Percentiles rank a stretch among this genome's conserved stretches.
phyloP scores from a whole-genome alignment of 768 basidiomycete species.

The Pleurotus salmoneostramineus region DNA sequence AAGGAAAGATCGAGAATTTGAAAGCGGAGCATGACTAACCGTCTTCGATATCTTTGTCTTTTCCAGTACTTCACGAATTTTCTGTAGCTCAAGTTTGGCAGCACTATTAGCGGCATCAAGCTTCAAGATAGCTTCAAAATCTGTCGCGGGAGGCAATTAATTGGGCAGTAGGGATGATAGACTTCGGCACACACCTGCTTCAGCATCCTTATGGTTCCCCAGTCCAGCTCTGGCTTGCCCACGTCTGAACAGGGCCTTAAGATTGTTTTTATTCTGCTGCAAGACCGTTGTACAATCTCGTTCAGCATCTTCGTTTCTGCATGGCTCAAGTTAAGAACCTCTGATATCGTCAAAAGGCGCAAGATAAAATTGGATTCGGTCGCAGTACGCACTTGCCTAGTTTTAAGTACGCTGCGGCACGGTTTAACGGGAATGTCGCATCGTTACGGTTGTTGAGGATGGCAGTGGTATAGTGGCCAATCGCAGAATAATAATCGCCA shows the following conservation, averaged over 20 bases:
- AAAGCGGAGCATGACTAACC: background rate
- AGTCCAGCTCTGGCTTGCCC: constrained; percentile 66
- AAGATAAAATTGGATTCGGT: constrained; percentile 8
- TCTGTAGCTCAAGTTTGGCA: constrained; percentile 59
- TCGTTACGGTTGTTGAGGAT: constrained; percentile 68
- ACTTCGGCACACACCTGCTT: constrained; percentile 43
- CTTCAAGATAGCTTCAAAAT: constrained; percentile 52
- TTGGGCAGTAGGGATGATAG: background rate
- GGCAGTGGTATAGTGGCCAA: constrained; percentile 86
- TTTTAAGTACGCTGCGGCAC: constrained; percentile 91
- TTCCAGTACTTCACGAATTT: constrained; percentile 37
- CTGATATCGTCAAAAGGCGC: constrained; percentile 10
- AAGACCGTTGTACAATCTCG: constrained; percentile 74
- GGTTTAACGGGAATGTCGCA: constrained; percentile 79
- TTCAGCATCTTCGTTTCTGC: constrained; percentile 75
- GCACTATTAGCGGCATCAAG: constrained; percentile 64
- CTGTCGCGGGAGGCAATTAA: constrained; percentile 29
- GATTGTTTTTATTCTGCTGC: constrained; percentile 49
- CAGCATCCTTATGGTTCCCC: constrained; percentile 53
- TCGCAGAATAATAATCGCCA: constrained; percentile 71
- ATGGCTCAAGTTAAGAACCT: background rate
- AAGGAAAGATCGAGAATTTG: background rate
- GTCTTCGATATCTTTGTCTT: constrained; percentile 30
- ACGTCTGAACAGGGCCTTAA: constrained; percentile 79
- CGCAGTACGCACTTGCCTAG: constrained; percentile 79